Evolutionary conservation across 2,329 filamentous ascomycete genomes (phyloP).

Genomic region (Botrytis sinoallii): DNA sequence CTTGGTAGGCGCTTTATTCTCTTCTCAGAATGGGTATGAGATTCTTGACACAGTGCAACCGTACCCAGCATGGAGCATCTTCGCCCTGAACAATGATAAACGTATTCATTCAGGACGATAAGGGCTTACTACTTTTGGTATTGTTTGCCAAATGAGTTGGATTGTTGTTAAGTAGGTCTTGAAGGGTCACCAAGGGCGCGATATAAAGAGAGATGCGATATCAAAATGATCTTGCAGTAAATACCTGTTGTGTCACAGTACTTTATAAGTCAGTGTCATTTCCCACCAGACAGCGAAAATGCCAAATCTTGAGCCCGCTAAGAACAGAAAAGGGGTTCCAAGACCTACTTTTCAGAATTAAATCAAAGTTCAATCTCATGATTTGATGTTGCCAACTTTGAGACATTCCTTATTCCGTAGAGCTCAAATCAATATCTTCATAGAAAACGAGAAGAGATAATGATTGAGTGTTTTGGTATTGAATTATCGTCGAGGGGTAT

Average conservation of each 20-base stretch:
- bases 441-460: not conserved
- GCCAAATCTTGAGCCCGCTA: not conserved
- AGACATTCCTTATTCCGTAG: not conserved
- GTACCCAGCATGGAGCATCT: not conserved
- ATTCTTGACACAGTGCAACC: not conserved
- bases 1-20: not conserved
- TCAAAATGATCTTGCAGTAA: not conserved
- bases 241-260: not conserved
- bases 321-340: not conserved
- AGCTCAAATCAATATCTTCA: not conserved
- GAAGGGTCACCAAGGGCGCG: not conserved
- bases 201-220: not conserved
- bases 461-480: not conserved
- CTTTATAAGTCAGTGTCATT: not conserved
- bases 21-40: not conserved
- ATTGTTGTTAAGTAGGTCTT: not conserved
- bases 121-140: not conserved
- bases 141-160: not conserved
- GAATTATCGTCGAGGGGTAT: not conserved
- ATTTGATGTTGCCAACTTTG: not conserved
- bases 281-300: not conserved
- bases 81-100: not conserved
- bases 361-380: not conserved
- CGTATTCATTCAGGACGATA: not conserved
- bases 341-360: not conserved